Evolutionary conservation across 257 asterid species (phyloP).

Genomic region (Solanum rostratum): DNA sequence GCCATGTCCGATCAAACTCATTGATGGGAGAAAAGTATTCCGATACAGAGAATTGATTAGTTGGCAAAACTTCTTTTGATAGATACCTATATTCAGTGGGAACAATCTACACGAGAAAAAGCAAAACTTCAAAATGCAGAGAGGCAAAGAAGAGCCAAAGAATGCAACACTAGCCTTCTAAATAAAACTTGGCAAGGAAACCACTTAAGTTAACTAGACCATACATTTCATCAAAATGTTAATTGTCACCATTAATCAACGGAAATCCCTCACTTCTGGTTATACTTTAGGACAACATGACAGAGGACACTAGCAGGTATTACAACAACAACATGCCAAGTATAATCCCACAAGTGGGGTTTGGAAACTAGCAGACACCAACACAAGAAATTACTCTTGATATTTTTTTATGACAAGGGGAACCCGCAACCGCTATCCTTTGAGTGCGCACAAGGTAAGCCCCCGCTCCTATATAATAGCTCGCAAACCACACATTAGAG

Average conservation of each 20-base stretch:
- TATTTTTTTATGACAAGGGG: neutral
- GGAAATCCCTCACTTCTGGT: neutral
- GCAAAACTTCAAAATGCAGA: conserved; percentile 3
- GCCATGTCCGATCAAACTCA: conserved; percentile 76
- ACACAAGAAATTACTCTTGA: neutral
- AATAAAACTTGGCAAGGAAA: neutral
- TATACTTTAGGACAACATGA: neutral
- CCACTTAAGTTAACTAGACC: neutral
- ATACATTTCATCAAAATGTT: neutral
- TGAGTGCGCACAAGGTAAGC: too few relatives aligned
- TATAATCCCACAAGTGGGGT: neutral
- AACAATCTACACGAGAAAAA: conserved; percentile 52
- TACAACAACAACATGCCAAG: neutral
- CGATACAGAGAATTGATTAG: conserved; percentile 92
- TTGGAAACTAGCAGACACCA: neutral
- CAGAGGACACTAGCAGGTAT: neutral
- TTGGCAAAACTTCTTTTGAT: conserved; percentile 76
- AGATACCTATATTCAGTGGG: conserved; percentile 87
- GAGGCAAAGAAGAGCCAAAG: neutral
- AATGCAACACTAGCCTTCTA: neutral
- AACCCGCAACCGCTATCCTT: too few relatives aligned
- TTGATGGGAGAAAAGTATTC: conserved; percentile 84
- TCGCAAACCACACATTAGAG: too few relatives aligned
- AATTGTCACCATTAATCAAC: neutral
- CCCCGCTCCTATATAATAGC: too few relatives aligned